A percentile compares a stretch with the other conserved stretches of the same genome.
Evolutionary conservation across 306 rosid genomes (phyloP).

Genomic region (Fragaria ananassa): DNA sequence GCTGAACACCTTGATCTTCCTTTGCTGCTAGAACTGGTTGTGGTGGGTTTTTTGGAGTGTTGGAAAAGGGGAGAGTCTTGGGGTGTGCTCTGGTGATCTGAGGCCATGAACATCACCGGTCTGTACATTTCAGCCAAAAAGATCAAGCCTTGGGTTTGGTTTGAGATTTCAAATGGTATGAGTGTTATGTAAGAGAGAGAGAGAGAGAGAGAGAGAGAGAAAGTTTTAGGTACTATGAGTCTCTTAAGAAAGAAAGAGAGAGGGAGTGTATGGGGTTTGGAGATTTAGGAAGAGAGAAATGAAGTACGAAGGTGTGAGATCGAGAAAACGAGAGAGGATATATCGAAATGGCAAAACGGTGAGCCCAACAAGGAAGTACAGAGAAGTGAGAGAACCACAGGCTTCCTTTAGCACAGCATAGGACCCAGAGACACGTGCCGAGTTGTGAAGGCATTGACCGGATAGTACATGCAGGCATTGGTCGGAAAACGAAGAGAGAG

Average conservation of each 20-base stretch:
- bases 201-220: background rate
- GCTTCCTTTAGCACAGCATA: background rate
- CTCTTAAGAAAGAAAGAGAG: background rate
- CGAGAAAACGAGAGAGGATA: background rate
- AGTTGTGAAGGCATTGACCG: conserved; percentile 4
- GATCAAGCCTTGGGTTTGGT: background rate
- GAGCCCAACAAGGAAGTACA: background rate
- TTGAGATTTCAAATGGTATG: background rate
- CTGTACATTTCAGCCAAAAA: conserved; percentile 31
- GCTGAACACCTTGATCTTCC: conserved; percentile 24
- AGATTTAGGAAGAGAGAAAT: no score
- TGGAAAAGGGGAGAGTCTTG: conserved; percentile 8
- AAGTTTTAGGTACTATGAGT: background rate
- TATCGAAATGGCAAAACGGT: background rate
- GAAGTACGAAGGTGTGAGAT: no score
- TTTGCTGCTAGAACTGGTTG: conserved; percentile 21
- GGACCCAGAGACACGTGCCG: conserved; percentile 34
- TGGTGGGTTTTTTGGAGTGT: conserved; percentile 22
- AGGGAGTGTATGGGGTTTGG: no score
- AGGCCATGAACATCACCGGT: conserved; percentile 35
- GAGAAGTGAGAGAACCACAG: background rate
- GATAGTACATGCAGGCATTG: conserved; percentile 17
- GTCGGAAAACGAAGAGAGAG: conserved; percentile 26
- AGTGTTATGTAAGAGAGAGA: background rate
- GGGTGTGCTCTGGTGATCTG: conserved; percentile 24